Base-by-base conservation (phyloP, 805 yeast genomes). In the Metschnikowia amazonensis region DNA sequence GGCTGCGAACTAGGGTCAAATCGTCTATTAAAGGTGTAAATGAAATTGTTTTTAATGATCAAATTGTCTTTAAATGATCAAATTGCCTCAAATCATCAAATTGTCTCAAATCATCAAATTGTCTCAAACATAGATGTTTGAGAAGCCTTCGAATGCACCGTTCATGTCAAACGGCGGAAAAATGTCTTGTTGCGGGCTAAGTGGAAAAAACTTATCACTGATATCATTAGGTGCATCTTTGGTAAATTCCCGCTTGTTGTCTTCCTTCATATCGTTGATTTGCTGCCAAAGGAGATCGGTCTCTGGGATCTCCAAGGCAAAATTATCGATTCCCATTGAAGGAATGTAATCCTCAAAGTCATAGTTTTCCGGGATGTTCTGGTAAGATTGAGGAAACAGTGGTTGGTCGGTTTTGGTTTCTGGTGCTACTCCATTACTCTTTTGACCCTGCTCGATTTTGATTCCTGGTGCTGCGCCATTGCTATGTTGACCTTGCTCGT, bases 271-370 rank as follows among this genome's bases (percentile, higher is more conserved):
- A 28, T 27, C 40, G 34, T 33, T 36, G 28, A 46, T 39, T 14
- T 44, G 46, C 24, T 44, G 46, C 53, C 53, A 49, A 21, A 49
- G 23, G 17, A 27, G 43, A 27, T 49, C 53, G 2, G 43, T 45
- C 27, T 49, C 51, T n/a, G 30, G 33, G 10, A 18, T 10, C 11
- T 36, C 33, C 17, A 9, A 17, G 10, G 16, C n/a, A 9, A 36
- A 43, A n/a, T 25, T 35, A 8, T 42, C 24, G 16, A 31, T 14
- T 16, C 29, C 28, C 27, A 39, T 20, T 20, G 28, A 13, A 4
- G 42, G 29, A 3, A 14, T 13, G 28, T 21, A 16, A 16, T 39
- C 42, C 21, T 39, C 42, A 7, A 37, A 27, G 11, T 24, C 33
- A 18, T 28, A 20, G 14, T 21, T 23, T 14, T 29, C 29, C 9